A percentile compares a stretch with the other conserved stretches of the same genome.
phyloP scores from a whole-genome alignment of 331 rosid genomes.

The Stylosanthes scabra region DNA sequence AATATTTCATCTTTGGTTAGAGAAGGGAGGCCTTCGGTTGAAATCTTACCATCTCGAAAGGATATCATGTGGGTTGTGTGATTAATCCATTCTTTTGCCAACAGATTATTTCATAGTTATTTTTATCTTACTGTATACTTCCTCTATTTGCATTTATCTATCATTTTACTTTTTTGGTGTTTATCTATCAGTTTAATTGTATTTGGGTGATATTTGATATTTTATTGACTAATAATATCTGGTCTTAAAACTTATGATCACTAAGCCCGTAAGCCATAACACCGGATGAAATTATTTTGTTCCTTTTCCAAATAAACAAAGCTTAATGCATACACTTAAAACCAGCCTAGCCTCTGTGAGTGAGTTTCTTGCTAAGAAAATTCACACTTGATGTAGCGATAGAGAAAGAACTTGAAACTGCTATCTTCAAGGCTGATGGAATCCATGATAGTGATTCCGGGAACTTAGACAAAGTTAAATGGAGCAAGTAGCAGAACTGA shows the following conservation, averaged over 20 bases:
- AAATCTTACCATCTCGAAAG: slow-evolving; percentile 2
- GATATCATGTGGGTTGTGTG: not conserved
- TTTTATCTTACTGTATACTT: not conserved
- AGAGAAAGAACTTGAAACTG: slow-evolving; percentile 86
- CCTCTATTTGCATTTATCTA: not conserved
- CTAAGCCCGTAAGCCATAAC: not conserved
- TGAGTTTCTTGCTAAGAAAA: slow-evolving; percentile 46
- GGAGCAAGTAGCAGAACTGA: slow-evolving; percentile 96
- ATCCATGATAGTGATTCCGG: slow-evolving; percentile 82
- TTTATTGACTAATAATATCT: slow-evolving; percentile 14
- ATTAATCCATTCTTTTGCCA: not conserved
- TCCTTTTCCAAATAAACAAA: not conserved
- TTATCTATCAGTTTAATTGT: not conserved
- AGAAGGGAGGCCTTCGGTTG: not conserved
- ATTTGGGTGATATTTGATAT: not conserved
- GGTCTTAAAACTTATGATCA: not conserved
- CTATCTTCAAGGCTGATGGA: slow-evolving; percentile 82
- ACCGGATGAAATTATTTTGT: slow-evolving; percentile 14
- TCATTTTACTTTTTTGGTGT: not conserved
- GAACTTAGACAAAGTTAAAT: slow-evolving; percentile 74
- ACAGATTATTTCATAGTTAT: not conserved
- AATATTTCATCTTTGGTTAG: not conserved
- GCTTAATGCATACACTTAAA: slow-evolving; percentile 28
- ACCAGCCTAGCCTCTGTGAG: slow-evolving; percentile 36
- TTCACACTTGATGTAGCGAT: slow-evolving; percentile 76